Base-by-base conservation (phyloP, 192 early-diverging fungal genomes). In the Backusella circina region DNA sequence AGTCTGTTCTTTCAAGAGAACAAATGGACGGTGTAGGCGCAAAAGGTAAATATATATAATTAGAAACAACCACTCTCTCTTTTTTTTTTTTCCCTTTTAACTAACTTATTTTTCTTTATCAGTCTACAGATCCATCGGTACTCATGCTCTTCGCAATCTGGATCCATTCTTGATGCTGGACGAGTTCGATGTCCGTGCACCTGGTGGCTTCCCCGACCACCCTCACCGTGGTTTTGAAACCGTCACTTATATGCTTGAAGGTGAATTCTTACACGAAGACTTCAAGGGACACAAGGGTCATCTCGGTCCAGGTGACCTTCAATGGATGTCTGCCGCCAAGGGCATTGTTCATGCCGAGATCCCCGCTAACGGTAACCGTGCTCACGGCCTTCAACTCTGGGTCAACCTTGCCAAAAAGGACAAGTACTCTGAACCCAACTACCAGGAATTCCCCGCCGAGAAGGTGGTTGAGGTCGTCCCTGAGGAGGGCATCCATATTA, bases 91-190 rank as follows among this genome's bases (percentile, higher is more conserved):
- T 26, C 15, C 16, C 65, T 65, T n/a, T 16, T 65, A 23, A 35
- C 8, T 16, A 10, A 57, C 32, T 21, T 67, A 47, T 33, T 65
- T 16, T 13, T 32, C 21, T n/a, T n/a, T n/a, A n/a, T n/a, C 84
- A 35, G 95, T 98, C 18, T 91, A 92, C 38, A 88, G 96, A 6
- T 85, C 87, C 7, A 90, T 98, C 33, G 93, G 92, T 18, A 89
- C 86, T 0, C 83, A 76, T 54, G 71, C 83, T 9, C 85, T 93
- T 31, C 84, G 90, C 50, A 90, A 93, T 67, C 86, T 95, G 44
- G 96, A 98, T 76, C 96, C 96, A 5, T 97, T 98, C 84, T 84
- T 97, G 37, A 91, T 97, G 90, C 88, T 97, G 36, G 96, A 98
- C 79, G 84, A 88, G 57, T 87, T 87, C 65, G 71, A 68, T 51